Evolutionary conservation across 2,329 filamentous ascomycete genomes (phyloP), one percentile per base, ranked within the genome.

Genomic region (Sarocladium strictum): DNA sequence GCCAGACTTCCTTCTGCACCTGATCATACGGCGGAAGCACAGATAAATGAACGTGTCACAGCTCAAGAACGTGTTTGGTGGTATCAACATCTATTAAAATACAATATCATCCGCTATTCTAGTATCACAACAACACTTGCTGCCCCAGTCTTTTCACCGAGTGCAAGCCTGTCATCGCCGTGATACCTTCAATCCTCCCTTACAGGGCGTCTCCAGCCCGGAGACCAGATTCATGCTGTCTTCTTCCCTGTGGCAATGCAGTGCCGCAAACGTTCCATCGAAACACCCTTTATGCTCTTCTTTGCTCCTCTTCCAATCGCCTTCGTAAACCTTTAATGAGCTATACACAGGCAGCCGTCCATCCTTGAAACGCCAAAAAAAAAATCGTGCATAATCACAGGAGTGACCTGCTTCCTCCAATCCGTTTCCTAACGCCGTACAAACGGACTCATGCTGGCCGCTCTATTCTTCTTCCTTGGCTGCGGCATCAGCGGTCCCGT

Each of bases 391-490:
- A 64, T 63, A 65, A 62, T 65, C 62, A 65, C 63, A 61, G 56
- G 62, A 60, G 59, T 58, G 54, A 55, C 56, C 50, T 32, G 24
- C 24, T 50, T 32, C 14, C 33, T 55, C 57, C 55, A 58, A 57
- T 41, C 54, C 57, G 53, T 55, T 14, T 3, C 23, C 23, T 17
- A 19, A 43, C 6, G 14, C n/a, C 38, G 19, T 3, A 3, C 6
- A 11, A 23, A 43, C 17, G 19, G 43, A 56, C 52, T 58, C 55
- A 41, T 21, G 24, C 38, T 43, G 38, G 14, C 38, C 52, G 40
- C 54, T 53, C 67, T 62, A 77, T 51, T 83, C 79, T 57, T 81
- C 76, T 58, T 83, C 79, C 63, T 79, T 83, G 62, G 76, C 76
- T 53, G 68, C 66, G 6, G 69, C 65, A 51, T 70, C 68, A 58